These are phyloP conservation scores for Dryas integrifolia DNA, from an alignment of 331 rosid species.

Conservation along the genomic window DNA sequence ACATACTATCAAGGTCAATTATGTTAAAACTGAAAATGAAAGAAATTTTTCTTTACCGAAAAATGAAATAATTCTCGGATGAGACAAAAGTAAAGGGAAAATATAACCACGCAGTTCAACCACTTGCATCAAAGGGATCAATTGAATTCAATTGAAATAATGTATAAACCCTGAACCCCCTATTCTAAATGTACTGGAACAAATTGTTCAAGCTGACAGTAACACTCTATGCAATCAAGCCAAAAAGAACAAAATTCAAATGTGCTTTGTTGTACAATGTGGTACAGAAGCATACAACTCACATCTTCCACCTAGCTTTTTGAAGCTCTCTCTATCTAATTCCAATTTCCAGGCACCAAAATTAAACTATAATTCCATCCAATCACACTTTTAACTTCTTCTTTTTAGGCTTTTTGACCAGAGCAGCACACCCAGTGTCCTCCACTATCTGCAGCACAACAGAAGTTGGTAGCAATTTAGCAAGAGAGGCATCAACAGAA, in stretches of 20 bases:
- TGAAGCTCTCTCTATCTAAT: not conserved
- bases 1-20: too few relatives aligned
- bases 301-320: not conserved
- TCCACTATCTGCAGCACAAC: constrained; percentile 41
- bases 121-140: not conserved
- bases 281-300: not conserved
- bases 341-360: constrained; percentile 6
- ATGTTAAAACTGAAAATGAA: too few relatives aligned
- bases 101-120: too few relatives aligned
- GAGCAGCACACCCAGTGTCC: constrained; percentile 39
- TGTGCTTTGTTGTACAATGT: not conserved
- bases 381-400: constrained; percentile 44
- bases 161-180: not conserved
- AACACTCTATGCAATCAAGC: not conserved
- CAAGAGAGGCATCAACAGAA: not conserved
- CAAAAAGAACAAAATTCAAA: not conserved
- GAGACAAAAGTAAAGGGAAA: too few relatives aligned
- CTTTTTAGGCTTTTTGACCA: constrained; percentile 42
- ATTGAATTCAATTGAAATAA: not conserved
- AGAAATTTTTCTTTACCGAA: too few relatives aligned
- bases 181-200: not conserved
- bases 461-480: constrained; percentile 10
- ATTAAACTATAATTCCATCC: not conserved
- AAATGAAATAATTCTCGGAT: too few relatives aligned
- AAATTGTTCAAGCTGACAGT: not conserved